phyloP scores from a whole-genome alignment of 1,139 yeast species.

The Scheffersomyces parashehatae region DNA sequence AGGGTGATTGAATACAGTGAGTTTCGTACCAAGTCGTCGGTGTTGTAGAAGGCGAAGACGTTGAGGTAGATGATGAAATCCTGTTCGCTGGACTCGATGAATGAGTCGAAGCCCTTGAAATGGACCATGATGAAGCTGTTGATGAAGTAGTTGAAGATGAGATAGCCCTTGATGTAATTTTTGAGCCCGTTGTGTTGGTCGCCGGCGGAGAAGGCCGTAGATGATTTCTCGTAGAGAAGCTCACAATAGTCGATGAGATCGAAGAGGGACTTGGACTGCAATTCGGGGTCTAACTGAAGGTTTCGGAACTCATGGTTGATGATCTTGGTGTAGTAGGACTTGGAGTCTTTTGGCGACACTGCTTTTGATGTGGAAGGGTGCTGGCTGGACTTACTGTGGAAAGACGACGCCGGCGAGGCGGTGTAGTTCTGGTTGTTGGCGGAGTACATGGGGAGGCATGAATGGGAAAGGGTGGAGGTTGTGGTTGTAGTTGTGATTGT shows the following conservation, averaged over 20 bases:
- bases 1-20: slow-evolving; percentile 25
- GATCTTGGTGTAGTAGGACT: slow-evolving; percentile 23
- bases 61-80: slow-evolving; percentile 48
- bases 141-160: slow-evolving; percentile 46
- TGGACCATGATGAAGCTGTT: slow-evolving; percentile 46
- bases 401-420: too few species aligned
- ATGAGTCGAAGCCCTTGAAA: slow-evolving; percentile 45
- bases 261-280: slow-evolving; percentile 38
- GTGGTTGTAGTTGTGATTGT: too few species aligned
- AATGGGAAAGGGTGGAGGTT: too few species aligned
- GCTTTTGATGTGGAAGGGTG: too few species aligned
- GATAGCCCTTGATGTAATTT: slow-evolving; percentile 38
- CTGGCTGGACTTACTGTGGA: too few species aligned
- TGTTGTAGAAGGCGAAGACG: slow-evolving; percentile 43
- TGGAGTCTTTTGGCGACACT: too few species aligned
- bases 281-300: slow-evolving; percentile 34
- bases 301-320: slow-evolving; percentile 39
- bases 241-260: slow-evolving; percentile 48
- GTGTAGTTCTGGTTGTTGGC: too few species aligned
- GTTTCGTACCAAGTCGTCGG: slow-evolving; percentile 23
- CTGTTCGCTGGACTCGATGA: slow-evolving; percentile 37
- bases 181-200: slow-evolving; percentile 17
- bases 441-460: too few species aligned
- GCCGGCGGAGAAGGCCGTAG: slow-evolving; percentile 8
- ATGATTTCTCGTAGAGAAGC: slow-evolving; percentile 36